phyloP scores from a whole-genome alignment of 2,329 filamentous ascomycete genomes.

The Diaporthe citriasiana region DNA sequence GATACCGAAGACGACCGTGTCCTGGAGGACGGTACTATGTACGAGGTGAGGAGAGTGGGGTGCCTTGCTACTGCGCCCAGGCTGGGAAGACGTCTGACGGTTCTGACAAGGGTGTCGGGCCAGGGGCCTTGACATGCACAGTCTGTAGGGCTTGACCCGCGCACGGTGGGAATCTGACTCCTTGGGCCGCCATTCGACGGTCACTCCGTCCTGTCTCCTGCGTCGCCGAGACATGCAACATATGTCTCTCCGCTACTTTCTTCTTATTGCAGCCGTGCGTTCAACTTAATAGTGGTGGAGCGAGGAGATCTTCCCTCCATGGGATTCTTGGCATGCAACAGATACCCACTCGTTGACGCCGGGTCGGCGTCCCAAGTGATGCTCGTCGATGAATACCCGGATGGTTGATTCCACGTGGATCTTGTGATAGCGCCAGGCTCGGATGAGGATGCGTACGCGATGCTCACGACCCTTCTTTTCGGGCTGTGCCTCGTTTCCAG shows the following conservation, averaged over 20 bases:
- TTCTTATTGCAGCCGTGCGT: not conserved
- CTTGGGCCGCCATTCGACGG: slow-evolving; percentile 32
- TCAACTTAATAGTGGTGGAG: not conserved
- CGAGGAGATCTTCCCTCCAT: slow-evolving; percentile 24
- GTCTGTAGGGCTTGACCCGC: not conserved
- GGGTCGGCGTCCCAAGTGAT: not conserved
- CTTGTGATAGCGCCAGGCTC: slow-evolving; percentile 7
- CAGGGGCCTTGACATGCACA: slow-evolving; percentile 21
- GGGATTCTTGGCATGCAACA: slow-evolving; percentile 7
- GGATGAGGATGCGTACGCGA: not conserved
- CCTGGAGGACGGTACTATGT: slow-evolving; percentile 12
- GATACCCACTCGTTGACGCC: slow-evolving; percentile 21
- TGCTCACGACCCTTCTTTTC: not conserved
- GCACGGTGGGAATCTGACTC: slow-evolving; percentile 24
- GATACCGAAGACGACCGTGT: slow-evolving; percentile 1
- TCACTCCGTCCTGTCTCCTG: slow-evolving; percentile 29
- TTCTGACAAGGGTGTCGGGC: slow-evolving; percentile 7
- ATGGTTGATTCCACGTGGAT: slow-evolving; percentile 9
- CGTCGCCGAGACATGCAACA: slow-evolving; percentile 37
- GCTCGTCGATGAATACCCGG: slow-evolving; percentile 9
- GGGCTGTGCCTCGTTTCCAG: not conserved
- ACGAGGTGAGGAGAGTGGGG: slow-evolving; percentile 29
- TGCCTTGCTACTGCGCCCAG: not conserved
- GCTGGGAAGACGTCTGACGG: slow-evolving; percentile 30
- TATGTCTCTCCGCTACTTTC: slow-evolving; percentile 38